Percentiles rank a stretch among this genome's conserved stretches.
Conservation (phyloP, 345 rosid genomes). For the Eucalyptus victrix region DNA sequence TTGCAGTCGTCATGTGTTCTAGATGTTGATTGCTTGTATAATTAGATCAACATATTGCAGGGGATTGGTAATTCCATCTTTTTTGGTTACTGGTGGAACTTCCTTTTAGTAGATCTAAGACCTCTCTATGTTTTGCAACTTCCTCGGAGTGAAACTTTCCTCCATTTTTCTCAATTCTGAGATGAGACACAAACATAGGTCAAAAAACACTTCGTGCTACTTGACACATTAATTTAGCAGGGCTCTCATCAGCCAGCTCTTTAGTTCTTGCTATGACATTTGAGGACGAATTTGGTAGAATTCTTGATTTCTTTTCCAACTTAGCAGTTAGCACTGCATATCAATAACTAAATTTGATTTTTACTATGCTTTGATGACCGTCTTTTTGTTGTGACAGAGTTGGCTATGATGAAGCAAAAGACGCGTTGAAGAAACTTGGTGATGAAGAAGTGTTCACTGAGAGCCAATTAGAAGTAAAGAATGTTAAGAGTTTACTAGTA, state of each 20-base stretch:
- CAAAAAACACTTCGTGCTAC: background rate
- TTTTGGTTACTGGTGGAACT: background rate
- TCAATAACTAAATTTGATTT: background rate
- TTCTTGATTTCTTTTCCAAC: background rate
- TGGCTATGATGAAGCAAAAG: slow-evolving; percentile 69
- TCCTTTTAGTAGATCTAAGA: background rate
- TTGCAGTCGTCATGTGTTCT: background rate
- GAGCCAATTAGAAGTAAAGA: slow-evolving; percentile 66
- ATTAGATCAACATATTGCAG: background rate
- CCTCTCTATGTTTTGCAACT: background rate
- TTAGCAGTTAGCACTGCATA: background rate
- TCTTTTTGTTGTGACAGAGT: slow-evolving; percentile 25
- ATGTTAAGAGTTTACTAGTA: slow-evolving; percentile 77
- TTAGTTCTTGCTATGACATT: background rate
- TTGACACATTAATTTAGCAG: background rate
- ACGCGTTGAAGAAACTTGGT: slow-evolving; percentile 53
- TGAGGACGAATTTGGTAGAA: background rate
- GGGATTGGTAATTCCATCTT: background rate
- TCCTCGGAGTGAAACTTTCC: background rate
- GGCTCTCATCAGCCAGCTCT: background rate
- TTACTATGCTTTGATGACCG: background rate
- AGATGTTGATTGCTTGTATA: background rate
- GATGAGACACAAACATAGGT: background rate
- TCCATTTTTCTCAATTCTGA: background rate
- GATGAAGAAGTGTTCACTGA: slow-evolving; percentile 76